These are phyloP conservation scores for Vitis hybrid DNA, from an alignment of 177 flowering plant genomes.

Conservation along the genomic window DNA sequence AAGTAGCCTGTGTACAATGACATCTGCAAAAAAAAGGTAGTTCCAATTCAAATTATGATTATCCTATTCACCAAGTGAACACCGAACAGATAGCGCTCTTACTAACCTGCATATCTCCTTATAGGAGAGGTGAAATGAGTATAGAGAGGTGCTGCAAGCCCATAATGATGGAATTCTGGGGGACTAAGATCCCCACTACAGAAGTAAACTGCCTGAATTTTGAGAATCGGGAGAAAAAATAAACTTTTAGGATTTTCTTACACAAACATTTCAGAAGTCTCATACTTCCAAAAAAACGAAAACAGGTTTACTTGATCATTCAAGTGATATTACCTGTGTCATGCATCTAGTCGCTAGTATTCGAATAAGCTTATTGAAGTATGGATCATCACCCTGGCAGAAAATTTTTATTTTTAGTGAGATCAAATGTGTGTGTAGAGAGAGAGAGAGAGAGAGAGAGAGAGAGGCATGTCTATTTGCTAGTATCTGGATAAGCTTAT, in stretches of 20 bases:
- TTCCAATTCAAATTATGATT: neutral
- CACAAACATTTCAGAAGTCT: no score
- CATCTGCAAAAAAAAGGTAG: slow-evolving; percentile 58
- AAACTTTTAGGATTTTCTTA: neutral
- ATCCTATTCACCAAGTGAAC: slow-evolving; percentile 3
- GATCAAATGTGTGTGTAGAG: neutral
- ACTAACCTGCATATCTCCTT: slow-evolving; percentile 91
- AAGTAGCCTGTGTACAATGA: slow-evolving; percentile 92
- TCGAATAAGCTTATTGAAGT: slow-evolving; percentile 90
- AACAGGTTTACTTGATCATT: neutral
- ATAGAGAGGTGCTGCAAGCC: slow-evolving; percentile 88
- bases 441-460: slow-evolving; percentile 1
- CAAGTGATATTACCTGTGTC: slow-evolving; percentile 71
- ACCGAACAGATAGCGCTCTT: neutral
- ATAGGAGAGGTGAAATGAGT: slow-evolving; percentile 99
- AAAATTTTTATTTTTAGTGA: slow-evolving; percentile 5
- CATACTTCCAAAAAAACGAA: neutral
- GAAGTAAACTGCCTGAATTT: slow-evolving; percentile 88
- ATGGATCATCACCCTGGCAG: slow-evolving; percentile 87
- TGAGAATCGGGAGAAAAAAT: slow-evolving; percentile 9
- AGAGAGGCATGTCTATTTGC: neutral
- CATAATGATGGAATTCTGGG: slow-evolving; percentile 91
- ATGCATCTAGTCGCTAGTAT: slow-evolving; percentile 98
- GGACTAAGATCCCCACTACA: slow-evolving; percentile 96
- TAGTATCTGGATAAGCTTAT: neutral